Conservation (phyloP, 805 yeast species). For the Ogataea paraovalis region DNA sequence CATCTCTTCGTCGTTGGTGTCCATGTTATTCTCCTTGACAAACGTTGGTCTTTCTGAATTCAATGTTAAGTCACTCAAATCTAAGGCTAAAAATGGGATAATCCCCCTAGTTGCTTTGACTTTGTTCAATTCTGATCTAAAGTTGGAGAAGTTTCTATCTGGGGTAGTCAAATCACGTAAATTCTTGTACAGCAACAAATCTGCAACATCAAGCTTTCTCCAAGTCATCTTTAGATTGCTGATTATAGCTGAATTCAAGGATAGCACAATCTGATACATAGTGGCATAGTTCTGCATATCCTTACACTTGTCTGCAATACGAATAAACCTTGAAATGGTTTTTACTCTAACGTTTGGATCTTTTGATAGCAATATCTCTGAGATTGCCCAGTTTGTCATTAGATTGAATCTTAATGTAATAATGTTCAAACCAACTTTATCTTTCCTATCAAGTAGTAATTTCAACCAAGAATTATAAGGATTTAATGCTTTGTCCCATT, state of each 20-base stretch:
- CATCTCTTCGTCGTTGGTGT: neutral
- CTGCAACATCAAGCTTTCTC: conserved; percentile 69
- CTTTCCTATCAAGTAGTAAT: conserved; percentile 50
- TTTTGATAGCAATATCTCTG: conserved; percentile 75
- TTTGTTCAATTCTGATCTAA: conserved; percentile 56
- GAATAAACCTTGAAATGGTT: conserved; percentile 81
- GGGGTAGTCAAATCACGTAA: conserved; percentile 74
- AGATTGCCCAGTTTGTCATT: conserved; percentile 86
- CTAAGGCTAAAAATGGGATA: conserved; percentile 86
- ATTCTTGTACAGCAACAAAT: conserved; percentile 59
- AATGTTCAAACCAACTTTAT: conserved; percentile 66
- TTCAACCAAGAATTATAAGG: conserved; percentile 84
- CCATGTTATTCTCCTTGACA: conserved; percentile 18
- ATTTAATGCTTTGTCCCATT: conserved; percentile 63
- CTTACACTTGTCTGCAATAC: conserved; percentile 73
- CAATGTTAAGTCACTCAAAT: conserved; percentile 75
- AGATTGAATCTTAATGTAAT: conserved; percentile 83
- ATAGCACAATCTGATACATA: conserved; percentile 80
- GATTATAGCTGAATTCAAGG: conserved; percentile 64
- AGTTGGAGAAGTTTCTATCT: conserved; percentile 60
- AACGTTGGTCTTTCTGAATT: conserved; percentile 61
- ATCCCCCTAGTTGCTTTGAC: conserved; percentile 68
- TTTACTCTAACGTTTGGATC: conserved; percentile 55
- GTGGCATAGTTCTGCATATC: conserved; percentile 79
- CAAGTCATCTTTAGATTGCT: conserved; percentile 65